Conservation (phyloP, 23 red algal species). For the Gracilaria domingensis region DNA sequence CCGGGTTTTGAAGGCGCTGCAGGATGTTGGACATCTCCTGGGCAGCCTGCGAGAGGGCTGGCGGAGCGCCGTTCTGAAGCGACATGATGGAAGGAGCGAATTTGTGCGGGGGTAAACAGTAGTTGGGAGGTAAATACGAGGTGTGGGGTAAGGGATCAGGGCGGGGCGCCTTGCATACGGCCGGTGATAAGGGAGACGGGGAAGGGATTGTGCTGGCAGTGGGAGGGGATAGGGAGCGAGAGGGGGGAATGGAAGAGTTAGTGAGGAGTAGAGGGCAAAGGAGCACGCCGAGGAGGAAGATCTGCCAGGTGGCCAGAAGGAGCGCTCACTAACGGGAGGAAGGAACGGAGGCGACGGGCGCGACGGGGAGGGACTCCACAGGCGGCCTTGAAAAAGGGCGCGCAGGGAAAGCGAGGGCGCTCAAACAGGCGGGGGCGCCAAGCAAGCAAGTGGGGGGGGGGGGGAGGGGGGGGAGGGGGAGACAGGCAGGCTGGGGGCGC, state of each 20-base stretch:
- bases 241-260: not conserved
- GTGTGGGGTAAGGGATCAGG: not conserved
- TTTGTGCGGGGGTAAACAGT: not conserved
- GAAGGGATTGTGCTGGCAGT: not conserved
- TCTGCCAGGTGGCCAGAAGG: not conserved
- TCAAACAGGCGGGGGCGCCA: not conserved
- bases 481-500: too few species aligned
- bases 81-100: constrained; percentile 12
- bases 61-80: constrained; percentile 55
- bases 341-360: not conserved
- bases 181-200: not conserved
- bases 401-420: not conserved
- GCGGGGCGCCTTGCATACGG: constrained; percentile 26
- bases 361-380: not conserved
- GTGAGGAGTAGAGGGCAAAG: not conserved
- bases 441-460: not conserved
- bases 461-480: not conserved
- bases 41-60: constrained; percentile 47
- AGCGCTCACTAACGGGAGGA: not conserved
- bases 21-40: constrained; percentile 82
- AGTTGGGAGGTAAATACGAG: not conserved
- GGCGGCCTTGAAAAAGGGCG: not conserved
- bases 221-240: not conserved
- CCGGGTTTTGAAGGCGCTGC: constrained; percentile 79
- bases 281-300: not conserved